These are phyloP conservation scores for Aspergillus brunneoviolaceus DNA, from an alignment of 2,329 filamentous ascomycete genomes.

Conservation along the genomic window DNA sequence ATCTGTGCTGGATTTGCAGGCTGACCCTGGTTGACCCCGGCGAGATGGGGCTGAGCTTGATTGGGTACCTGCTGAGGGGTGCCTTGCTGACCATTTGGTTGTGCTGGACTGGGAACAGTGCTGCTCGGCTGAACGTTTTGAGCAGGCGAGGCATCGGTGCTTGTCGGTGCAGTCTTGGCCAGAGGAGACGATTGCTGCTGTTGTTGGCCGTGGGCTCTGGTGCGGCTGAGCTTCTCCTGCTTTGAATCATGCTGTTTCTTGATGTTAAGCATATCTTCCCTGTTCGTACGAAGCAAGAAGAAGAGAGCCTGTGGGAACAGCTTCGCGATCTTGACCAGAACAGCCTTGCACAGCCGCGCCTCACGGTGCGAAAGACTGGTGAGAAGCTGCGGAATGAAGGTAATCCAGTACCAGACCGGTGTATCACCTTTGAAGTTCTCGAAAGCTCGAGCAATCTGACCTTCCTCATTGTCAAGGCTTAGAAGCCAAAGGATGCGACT, in stretches of 20 bases:
- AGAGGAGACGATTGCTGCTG: slow-evolving; percentile 46
- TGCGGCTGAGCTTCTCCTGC: slow-evolving; percentile 58
- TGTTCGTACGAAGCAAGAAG: slow-evolving; percentile 88
- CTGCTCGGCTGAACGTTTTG: slow-evolving; percentile 51
- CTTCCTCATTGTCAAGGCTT: slow-evolving; percentile 86
- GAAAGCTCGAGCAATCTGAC: slow-evolving; percentile 79
- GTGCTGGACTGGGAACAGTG: slow-evolving; percentile 26
- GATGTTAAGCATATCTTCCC: slow-evolving; percentile 89
- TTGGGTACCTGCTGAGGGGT: slow-evolving; percentile 28
- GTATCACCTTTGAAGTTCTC: slow-evolving; percentile 97
- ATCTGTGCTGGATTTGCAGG: slow-evolving; percentile 15
- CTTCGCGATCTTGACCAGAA: slow-evolving; percentile 92
- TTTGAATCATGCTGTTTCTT: slow-evolving; percentile 78
- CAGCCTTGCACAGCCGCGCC: slow-evolving; percentile 77
- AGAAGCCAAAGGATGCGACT: slow-evolving; percentile 93
- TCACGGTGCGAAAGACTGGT: slow-evolving; percentile 90
- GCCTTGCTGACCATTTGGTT: slow-evolving; percentile 25
- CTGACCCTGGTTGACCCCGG: slow-evolving; percentile 19
- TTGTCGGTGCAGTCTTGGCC: slow-evolving; percentile 42
- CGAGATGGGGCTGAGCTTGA: slow-evolving; percentile 17
- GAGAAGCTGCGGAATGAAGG: slow-evolving; percentile 94
- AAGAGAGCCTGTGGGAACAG: slow-evolving; percentile 93
- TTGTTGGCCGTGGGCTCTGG: slow-evolving; percentile 59
- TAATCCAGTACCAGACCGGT: slow-evolving; percentile 99
- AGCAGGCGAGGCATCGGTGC: slow-evolving; percentile 44